These are phyloP conservation scores for Dictyostelium capitatum DNA, from an alignment of 78 protist genomes.

Conservation along the genomic window DNA sequence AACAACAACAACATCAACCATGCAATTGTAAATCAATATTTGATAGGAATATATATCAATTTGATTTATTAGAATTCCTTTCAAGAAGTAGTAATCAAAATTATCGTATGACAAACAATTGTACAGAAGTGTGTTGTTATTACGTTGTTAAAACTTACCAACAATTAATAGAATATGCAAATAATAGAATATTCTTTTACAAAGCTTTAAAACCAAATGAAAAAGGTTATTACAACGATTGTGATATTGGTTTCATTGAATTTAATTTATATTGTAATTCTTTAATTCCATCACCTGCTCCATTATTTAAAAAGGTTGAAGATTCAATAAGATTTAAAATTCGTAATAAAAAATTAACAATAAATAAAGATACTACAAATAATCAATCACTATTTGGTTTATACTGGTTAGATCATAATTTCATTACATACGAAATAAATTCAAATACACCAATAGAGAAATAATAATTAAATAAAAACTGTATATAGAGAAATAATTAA, in stretches of 20 bases:
- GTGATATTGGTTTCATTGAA: not conserved
- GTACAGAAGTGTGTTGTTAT: not conserved
- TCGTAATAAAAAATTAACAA: not conserved
- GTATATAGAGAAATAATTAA: no score
- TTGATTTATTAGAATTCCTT: not conserved
- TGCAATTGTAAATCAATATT: slow-evolving; percentile 11
- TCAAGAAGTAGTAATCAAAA: not conserved
- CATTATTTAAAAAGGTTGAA: slow-evolving; percentile 16
- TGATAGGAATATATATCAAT: not conserved
- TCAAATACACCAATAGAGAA: not conserved
- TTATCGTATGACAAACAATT: not conserved
- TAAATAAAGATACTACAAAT: not conserved
- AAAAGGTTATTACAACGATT: not conserved
- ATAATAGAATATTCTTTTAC: slow-evolving; percentile 3
- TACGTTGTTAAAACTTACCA: not conserved
- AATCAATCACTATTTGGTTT: slow-evolving; percentile 6
- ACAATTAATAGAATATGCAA: not conserved
- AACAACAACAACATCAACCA: not conserved
- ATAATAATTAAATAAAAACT: not conserved
- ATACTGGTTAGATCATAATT: not conserved
- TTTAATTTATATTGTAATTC: not conserved
- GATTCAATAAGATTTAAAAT: slow-evolving; percentile 8
- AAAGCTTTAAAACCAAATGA: not conserved
- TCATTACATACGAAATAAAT: not conserved
- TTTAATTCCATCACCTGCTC: not conserved